These are phyloP conservation scores for Oidiodendron maius DNA, from an alignment of 495 filamentous ascomycete genomes.

Conservation along the genomic window DNA sequence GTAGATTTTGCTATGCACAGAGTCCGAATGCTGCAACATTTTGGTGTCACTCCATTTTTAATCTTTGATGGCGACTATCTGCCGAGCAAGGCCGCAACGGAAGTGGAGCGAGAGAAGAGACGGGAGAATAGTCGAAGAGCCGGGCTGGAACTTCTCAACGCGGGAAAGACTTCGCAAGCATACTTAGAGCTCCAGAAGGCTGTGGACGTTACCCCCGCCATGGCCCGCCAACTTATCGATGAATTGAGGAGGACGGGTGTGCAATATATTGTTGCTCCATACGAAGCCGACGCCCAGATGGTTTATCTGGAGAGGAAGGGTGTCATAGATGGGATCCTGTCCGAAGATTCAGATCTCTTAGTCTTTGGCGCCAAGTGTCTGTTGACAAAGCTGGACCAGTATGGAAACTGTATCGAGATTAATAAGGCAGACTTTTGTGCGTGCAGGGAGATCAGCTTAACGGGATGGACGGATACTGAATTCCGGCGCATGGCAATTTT, in stretches of 20 bases:
- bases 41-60: conserved; percentile 85
- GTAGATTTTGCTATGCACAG: conserved; percentile 88
- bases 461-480: conserved; percentile 85
- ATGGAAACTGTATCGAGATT: conserved; percentile 89
- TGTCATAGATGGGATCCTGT: conserved; percentile 78
- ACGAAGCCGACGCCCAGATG: conserved; percentile 95
- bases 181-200: conserved; percentile 89
- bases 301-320: conserved; percentile 87
- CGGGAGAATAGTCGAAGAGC: conserved; percentile 67
- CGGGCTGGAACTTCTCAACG: conserved; percentile 73
- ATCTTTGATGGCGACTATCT: conserved; percentile 96
- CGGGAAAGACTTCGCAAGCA: conserved; percentile 74
- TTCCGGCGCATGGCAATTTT: conserved; percentile 95
- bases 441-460: conserved; percentile 79
- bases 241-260: conserved; percentile 75
- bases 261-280: conserved; percentile 89
- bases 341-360: conserved; percentile 93
- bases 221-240: conserved; percentile 90
- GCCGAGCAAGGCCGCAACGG: conserved; percentile 92
- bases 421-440: conserved; percentile 80
- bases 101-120: conserved; percentile 59
- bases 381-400: conserved; percentile 89
- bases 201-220: conserved; percentile 90
- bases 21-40: conserved; percentile 87
- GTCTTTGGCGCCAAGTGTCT: conserved; percentile 91